phyloP scores from a whole-genome alignment of 176 grass and related monocot species.

The Cenchrus purpureus region DNA sequence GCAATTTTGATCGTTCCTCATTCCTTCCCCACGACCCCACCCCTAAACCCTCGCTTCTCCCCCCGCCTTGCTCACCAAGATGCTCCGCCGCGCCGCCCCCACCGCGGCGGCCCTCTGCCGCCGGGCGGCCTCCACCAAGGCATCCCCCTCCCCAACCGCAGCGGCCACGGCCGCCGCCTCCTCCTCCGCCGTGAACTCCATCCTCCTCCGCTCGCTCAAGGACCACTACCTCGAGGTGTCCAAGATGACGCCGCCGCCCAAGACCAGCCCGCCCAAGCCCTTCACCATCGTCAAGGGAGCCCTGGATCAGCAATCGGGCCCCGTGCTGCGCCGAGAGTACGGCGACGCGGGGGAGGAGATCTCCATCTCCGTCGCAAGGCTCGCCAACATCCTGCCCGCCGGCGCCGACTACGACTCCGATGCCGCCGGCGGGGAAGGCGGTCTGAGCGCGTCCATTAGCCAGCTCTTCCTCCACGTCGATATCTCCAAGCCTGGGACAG shows the following conservation, averaged over 20 bases:
- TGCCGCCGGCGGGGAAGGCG: conserved; percentile 22
- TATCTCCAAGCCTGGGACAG: conserved; percentile 60
- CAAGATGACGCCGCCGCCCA: conserved; percentile 88
- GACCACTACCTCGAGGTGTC: conserved; percentile 87
- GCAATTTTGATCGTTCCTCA: neutral
- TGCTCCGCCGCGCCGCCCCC: conserved; percentile 55
- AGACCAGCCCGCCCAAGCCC: conserved; percentile 69
- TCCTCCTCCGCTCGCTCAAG: conserved; percentile 92
- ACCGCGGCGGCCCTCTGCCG: conserved; percentile 33
- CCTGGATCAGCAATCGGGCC: conserved; percentile 65
- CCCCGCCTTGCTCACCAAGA: conserved; percentile 34
- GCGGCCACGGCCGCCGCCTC: conserved; percentile 21
- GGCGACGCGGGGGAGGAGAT: conserved; percentile 76
- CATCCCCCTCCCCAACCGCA: neutral
- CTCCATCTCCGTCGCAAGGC: conserved; percentile 84
- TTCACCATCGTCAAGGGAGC: conserved; percentile 80
- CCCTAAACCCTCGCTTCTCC: conserved; percentile 32
- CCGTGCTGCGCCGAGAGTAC: conserved; percentile 68
- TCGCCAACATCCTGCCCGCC: conserved; percentile 70
- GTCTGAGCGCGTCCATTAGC: conserved; percentile 60
- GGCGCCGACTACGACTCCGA: conserved; percentile 54
- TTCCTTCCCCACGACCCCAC: neutral
- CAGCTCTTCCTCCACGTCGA: conserved; percentile 95
- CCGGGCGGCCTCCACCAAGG: conserved; percentile 29
- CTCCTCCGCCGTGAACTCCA: conserved; percentile 66